Evolutionary conservation across 2,329 filamentous ascomycete species (phyloP), one percentile per base, ranked within the genome.

Genomic region (Clarireedia homoeocarpa): DNA sequence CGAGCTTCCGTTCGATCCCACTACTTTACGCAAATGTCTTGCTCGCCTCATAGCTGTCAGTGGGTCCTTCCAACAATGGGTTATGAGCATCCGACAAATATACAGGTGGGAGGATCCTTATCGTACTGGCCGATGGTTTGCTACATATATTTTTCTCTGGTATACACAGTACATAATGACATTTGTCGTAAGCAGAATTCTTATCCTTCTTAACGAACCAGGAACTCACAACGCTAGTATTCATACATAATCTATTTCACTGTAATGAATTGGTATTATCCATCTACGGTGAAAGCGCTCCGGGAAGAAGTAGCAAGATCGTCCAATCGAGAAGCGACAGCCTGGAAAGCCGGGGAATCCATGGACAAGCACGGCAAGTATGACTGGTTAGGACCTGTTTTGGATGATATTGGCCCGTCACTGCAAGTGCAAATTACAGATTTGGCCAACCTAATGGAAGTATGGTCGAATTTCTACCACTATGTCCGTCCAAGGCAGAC

Each of bases 31-130:
- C 40, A 67, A 42, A 64, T 64, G 49, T 48, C 50, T 72, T 38
- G 70, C 73, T 55, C 64, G 71, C n/a, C 53, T 73, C 1, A 63
- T 72, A 6, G 64, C 72, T 26, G 67, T 71, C 2, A 71, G 70
- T 5, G 67, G 70, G 5, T 70, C 70, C 0, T 57, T 72, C 6
- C 71, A 73, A 49, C 64, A 67, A 26, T 59, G 70, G 15, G 57
- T 71, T 51, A 71, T 70, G 62, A 68, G 67, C 1, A 61, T 67
- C 1, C 62, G 71, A 7, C 62, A 64, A 17, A 61, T 73, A 1
- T 74, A 73, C 51, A 65, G 66, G 2, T 73, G 71, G 71, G 69
- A 73, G 30, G 48, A 66, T 12, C 67, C 61, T 2, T 12, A 54
- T 2, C 63, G 67, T 23, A 73, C 71, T 1, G 48, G 53, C 1